Base-by-base conservation (phyloP, 768 basidiomycete genomes). In the Lentinula detonsa region DNA sequence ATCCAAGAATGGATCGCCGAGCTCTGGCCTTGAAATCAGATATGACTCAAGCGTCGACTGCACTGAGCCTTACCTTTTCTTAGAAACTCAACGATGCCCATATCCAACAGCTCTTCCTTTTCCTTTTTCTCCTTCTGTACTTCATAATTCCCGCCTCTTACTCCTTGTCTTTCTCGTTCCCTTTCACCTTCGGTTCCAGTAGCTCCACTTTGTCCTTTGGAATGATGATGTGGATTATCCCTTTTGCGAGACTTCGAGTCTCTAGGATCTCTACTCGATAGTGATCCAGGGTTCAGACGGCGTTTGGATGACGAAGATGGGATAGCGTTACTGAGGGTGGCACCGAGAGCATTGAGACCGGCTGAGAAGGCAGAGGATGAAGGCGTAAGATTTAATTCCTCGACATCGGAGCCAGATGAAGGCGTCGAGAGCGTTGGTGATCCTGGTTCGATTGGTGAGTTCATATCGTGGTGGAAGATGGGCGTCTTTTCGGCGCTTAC, bases 1-100 rank as follows among this genome's bases (percentile, higher is more conserved):
- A 21, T 60, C 59, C n/a, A 34, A 15, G 11, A 60, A 60, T 5
- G 48, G 59, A 60, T 60, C 59, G 13, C 59, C 59, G 10, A 60
- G 16, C 16, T 48, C 59, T 60, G n/a, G 11, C 31, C 13, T 16
- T 4, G 8, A 5, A 59, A 59, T 21, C 3, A 59, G n/a, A 31
- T 31, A 31, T 31, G 9, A 10, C 10, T n/a, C 10, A 4, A 2
- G 45, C 5, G 11, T 11, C 8, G 18, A 15, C 5, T n/a, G 21
- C 15, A 10, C 42, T 34, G 5, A n/a, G 9, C 11, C 45, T 31
- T 7, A 60, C 59, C 48, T 35, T 52, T 49, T 34, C 50, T 60
- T 7, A 60, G 16, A 50, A 23, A 49, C 23, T 52, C 48, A n/a
- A 60, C 50, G 4, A 51, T 6, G n/a, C n/a, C 4, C 46, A 40